Evolutionary conservation across 2,329 filamentous ascomycete genomes (phyloP).

Genomic region (Ophiognomonia clavigignenti-juglandacearum): DNA sequence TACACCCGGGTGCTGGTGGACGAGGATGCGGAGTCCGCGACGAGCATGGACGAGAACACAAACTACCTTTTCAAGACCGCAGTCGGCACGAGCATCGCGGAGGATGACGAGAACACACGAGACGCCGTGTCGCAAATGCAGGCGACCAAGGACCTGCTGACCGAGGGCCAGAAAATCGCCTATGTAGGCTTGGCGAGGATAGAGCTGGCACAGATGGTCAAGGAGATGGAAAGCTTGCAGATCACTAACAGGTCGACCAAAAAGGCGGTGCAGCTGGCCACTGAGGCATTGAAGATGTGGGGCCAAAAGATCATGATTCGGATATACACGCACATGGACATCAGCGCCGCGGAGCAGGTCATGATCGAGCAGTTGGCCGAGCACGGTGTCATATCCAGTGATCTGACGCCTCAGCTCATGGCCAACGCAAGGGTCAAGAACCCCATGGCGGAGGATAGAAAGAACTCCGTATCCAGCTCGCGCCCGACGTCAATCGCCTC

Average conservation of each 20-base stretch:
- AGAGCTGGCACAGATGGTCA: conserved; percentile 72
- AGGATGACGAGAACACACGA: conserved; percentile 72
- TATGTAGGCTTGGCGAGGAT: conserved; percentile 89
- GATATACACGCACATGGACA: conserved; percentile 94
- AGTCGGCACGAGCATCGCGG: conserved; percentile 52
- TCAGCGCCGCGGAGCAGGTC: conserved; percentile 82
- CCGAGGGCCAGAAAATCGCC: conserved; percentile 90
- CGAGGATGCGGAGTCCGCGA: conserved; percentile 88
- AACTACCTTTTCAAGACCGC: conserved; percentile 86
- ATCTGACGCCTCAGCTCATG: conserved; percentile 83
- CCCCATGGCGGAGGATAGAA: conserved; percentile 66
- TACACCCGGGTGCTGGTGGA: conserved; percentile 95
- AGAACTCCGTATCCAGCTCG: conserved; percentile 12
- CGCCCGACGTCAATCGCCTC: conserved; percentile 7
- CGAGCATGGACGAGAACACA: conserved; percentile 96
- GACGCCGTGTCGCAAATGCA: conserved; percentile 89
- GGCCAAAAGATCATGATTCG: conserved; percentile 97
- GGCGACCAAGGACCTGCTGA: conserved; percentile 90
- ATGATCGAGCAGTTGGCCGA: conserved; percentile 98
- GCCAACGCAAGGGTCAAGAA: conserved; percentile 91
- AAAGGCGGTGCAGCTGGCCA: conserved; percentile 64
- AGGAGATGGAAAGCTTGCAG: conserved; percentile 60
- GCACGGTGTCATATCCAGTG: conserved; percentile 80
- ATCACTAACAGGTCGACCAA: conserved; percentile 56
- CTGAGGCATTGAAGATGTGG: conserved; percentile 90